Base-by-base conservation (phyloP, 129 eudicot species). In the Pulicaria dysenterica region DNA sequence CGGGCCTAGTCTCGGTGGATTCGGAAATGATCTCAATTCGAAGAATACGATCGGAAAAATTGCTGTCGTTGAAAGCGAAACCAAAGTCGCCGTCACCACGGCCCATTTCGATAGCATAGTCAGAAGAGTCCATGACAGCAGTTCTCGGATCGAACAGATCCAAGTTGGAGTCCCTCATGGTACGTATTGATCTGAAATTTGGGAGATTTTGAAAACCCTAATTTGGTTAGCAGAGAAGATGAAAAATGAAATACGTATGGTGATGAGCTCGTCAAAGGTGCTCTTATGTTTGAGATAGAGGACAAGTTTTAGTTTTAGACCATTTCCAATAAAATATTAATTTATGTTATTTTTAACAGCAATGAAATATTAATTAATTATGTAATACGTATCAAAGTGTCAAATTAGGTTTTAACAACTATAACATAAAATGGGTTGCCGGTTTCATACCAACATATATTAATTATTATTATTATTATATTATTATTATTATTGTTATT, bases 11-110 rank as follows among this genome's bases (percentile, higher is more conserved):
- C 56, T 87, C 90, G 0, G 83, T 76, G 1, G 91, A 78, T 58
- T 90, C 98, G 50, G 92, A 80, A 42, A 92, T 57, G 15, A 92
- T 85, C 83, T 92, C 98, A 56, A 92, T 92, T 69, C 82, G 82
- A 11, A 92, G 84, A 19, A 84, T 70, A 16, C 98, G 83, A 76
- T 92, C 98, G 60, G 96, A 89, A 58, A 92, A 92, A 69, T 89
- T 92, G 83, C 96, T 87, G 54, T 92, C 95, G 73, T 92, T 84
- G 77, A 92, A 92, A 9, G 98, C 98, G 78, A 92, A 92, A 6
- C 87, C 96, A 57, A 92, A 92, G 84, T 93, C 95, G 31, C 83
- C 88, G 81, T 90, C 91, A 54, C 91, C 86, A 15, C 80, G 75
- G 50, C 78, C 81, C 79, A 38, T 76, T 39, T 89, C 82, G 68